A percentile compares a stretch with the other conserved stretches of the same genome.
Conservation (phyloP, 352 stramenopile species). For the Pythium plurisporium region DNA sequence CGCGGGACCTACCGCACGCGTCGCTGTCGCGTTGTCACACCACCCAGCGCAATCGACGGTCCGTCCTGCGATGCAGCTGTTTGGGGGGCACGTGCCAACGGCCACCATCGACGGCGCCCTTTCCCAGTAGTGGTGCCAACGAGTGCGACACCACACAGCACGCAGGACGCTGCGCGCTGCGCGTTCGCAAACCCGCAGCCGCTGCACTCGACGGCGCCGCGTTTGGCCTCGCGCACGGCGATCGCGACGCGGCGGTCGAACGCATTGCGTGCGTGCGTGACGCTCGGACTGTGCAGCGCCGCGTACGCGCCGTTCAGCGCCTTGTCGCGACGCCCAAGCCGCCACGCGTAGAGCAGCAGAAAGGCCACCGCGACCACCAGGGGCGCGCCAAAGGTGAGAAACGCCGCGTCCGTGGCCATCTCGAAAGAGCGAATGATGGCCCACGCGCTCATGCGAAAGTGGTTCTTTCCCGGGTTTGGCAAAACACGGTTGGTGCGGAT, state of each 20-base stretch:
- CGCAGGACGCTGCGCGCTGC: neutral
- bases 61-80: no score
- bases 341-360: slow-evolving; percentile 6
- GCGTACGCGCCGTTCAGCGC: slow-evolving; percentile 7
- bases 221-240: slow-evolving; percentile 10
- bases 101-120: neutral
- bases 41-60: no score
- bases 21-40: no score
- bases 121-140: neutral
- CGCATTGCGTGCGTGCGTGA: slow-evolving; percentile 3
- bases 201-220: neutral
- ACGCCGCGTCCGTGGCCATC: no score
- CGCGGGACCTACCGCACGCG: no score
- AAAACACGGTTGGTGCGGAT: no score
- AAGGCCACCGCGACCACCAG: neutral
- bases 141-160: slow-evolving; percentile 3
- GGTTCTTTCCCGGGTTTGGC: no score
- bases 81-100: no score
- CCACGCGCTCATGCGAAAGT: no score
- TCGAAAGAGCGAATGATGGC: no score
- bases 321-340: slow-evolving; percentile 1
- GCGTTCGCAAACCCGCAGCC: slow-evolving; percentile 8
- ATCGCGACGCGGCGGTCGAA: slow-evolving; percentile 12
- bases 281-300: slow-evolving; percentile 12
- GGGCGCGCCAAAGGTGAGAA: neutral